phyloP scores from a whole-genome alignment of 2,329 filamentous ascomycete species.

The Colletotrichum agaves region DNA sequence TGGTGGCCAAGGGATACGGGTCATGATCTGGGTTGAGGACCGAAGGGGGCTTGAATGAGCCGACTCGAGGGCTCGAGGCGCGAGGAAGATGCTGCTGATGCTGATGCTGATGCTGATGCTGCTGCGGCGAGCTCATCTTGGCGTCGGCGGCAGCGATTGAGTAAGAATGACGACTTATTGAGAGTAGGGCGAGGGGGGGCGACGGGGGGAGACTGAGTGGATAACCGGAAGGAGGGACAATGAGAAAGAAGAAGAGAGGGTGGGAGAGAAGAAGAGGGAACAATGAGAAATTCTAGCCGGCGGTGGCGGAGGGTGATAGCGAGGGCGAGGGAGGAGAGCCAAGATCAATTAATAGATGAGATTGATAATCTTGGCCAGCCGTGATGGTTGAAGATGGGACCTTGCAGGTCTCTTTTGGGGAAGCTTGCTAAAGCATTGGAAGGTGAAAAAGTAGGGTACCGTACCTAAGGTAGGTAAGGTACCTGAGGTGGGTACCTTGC shows the following conservation, averaged over 20 bases:
- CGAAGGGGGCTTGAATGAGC: constrained; percentile 40
- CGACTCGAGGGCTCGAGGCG: constrained; percentile 31
- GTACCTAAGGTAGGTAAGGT: constrained; percentile 1
- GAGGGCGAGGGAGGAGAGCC: background rate
- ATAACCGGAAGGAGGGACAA: background rate
- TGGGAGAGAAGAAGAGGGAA: background rate
- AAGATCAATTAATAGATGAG: constrained; percentile 33
- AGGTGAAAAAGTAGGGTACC: no score
- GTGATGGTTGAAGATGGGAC: constrained; percentile 20
- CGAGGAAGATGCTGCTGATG: constrained; percentile 13
- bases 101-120: constrained; percentile 16
- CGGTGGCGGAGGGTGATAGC: constrained; percentile 19
- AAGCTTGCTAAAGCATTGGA: no score
- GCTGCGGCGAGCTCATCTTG: constrained; percentile 34
- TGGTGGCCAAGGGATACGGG: constrained; percentile 66
- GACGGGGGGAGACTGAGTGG: background rate
- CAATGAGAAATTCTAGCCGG: constrained; percentile 21
- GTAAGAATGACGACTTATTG: background rate
- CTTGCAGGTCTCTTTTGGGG: constrained; percentile 28
- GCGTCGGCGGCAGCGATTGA: background rate
- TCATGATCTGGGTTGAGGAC: constrained; percentile 49
- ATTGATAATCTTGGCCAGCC: constrained; percentile 27
- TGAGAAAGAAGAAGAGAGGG: background rate
- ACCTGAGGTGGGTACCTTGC: background rate
- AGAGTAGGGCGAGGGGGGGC: background rate